Evolutionary conservation across 768 basidiomycete genomes (phyloP).

Genomic region (Leucosporidium creatinivorum): DNA sequence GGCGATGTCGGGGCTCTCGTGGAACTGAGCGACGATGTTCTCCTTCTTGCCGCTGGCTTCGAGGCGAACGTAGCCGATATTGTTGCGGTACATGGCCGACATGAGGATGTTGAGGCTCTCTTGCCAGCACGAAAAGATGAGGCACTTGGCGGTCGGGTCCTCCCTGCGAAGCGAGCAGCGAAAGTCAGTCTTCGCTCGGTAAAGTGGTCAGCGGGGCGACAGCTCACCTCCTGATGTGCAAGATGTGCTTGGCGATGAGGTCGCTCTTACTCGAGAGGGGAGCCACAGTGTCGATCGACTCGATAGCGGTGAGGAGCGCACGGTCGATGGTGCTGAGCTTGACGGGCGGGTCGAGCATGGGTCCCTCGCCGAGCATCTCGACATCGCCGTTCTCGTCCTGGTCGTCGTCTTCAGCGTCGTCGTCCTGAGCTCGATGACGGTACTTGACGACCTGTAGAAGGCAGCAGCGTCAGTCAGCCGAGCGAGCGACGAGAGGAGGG

Average conservation of each 20-base stretch:
- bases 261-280: not conserved
- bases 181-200: not conserved
- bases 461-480: not conserved
- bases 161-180: not conserved
- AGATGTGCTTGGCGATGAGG: constrained; percentile 20
- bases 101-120: constrained; percentile 13
- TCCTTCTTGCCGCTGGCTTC: constrained; percentile 35
- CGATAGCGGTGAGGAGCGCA: not conserved
- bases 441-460: constrained; percentile 8
- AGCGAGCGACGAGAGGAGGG: no score
- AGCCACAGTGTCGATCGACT: constrained; percentile 8
- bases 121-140: constrained; percentile 31
- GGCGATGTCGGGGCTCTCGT: constrained; percentile 27
- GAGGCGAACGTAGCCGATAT: constrained; percentile 32
- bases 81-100: constrained; percentile 23
- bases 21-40: constrained; percentile 26
- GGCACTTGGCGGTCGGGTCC: constrained; percentile 31
- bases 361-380: not conserved
- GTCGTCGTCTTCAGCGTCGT: not conserved
- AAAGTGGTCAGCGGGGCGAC: not conserved
- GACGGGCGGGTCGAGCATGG: not conserved
- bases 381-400: not conserved
- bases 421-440: not conserved
- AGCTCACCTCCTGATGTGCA: constrained; percentile 10
- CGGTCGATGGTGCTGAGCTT: constrained; percentile 6